Conservation (phyloP, 805 yeast genomes). For the Scheffersomyces lignosus region DNA sequence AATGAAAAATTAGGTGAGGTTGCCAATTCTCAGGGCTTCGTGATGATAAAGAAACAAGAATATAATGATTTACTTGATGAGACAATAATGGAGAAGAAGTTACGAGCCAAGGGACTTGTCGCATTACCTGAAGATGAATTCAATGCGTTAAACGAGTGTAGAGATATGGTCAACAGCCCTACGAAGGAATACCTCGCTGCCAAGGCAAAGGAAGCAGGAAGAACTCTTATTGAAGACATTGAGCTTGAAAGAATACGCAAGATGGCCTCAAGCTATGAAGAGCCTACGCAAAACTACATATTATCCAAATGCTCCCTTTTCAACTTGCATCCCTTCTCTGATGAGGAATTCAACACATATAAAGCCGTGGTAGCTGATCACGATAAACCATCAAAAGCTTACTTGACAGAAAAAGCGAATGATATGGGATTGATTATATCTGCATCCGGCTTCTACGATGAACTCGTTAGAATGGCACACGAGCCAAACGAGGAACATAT, state of each 20-base stretch:
- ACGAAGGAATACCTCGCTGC: constrained; percentile 25
- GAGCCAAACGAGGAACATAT: constrained; percentile 8
- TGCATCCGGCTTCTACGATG: constrained; percentile 29
- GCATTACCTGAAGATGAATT: constrained; percentile 27
- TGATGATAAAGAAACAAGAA: constrained; percentile 25
- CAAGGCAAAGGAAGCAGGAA: constrained; percentile 17
- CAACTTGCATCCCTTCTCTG: constrained; percentile 10
- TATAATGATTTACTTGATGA: constrained; percentile 30
- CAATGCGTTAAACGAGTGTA: constrained; percentile 11
- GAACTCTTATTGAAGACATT: constrained; percentile 9
- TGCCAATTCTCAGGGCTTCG: constrained; percentile 26
- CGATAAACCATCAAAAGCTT: constrained; percentile 34
- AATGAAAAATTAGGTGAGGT: constrained; percentile 22
- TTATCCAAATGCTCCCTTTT: constrained; percentile 17
- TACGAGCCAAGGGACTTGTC: constrained; percentile 32
- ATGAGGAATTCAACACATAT: constrained; percentile 11
- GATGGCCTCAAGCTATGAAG: constrained; percentile 9
- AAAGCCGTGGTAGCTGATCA: constrained; percentile 21
- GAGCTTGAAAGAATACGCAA: constrained; percentile 17
- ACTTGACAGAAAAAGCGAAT: constrained; percentile 35
- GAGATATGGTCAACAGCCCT: constrained; percentile 21
- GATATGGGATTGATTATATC: constrained; percentile 33
- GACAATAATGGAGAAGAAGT: constrained; percentile 31
- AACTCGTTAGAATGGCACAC: constrained; percentile 17
- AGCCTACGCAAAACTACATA: constrained; percentile 28